Conservation (phyloP, 106 monocot species). For the Dioscorea zingiberensis region DNA sequence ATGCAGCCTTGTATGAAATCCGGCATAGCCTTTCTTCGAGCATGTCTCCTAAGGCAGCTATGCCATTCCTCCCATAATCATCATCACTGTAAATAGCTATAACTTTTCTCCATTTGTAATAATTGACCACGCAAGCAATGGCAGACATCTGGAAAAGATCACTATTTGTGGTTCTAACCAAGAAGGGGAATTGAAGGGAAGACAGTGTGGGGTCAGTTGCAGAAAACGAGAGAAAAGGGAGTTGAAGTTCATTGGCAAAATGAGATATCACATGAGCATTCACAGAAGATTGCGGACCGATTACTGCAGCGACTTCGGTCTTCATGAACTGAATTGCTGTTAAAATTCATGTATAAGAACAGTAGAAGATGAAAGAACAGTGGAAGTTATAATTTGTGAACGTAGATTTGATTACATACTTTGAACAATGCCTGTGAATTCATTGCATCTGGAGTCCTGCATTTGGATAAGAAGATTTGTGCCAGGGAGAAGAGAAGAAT, state of each 20-base stretch:
- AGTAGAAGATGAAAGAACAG: background rate
- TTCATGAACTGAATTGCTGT: slow-evolving; percentile 13
- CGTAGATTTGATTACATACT: slow-evolving; percentile 25
- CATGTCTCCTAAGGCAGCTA: slow-evolving; percentile 9
- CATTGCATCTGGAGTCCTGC: slow-evolving; percentile 43
- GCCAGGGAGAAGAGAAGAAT: slow-evolving; percentile 42
- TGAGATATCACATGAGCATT: slow-evolving; percentile 6
- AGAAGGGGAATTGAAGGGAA: slow-evolving; percentile 13
- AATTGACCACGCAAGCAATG: slow-evolving; percentile 2
- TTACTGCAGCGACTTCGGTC: background rate
- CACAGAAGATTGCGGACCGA: slow-evolving; percentile 7
- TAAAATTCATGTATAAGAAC: background rate
- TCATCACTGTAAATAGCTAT: slow-evolving; percentile 5
- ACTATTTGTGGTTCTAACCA: slow-evolving; percentile 7
- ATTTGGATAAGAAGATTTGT: slow-evolving; percentile 51
- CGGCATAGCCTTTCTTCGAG: background rate
- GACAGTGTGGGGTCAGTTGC: slow-evolving; percentile 14
- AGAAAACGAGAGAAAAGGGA: slow-evolving; percentile 11
- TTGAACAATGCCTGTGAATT: slow-evolving; percentile 47
- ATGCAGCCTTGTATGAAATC: slow-evolving; percentile 7
- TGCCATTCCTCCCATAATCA: slow-evolving; percentile 13
- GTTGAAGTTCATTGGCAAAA: slow-evolving; percentile 11
- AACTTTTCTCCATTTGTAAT: slow-evolving; percentile 5
- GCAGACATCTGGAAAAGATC: slow-evolving; percentile 13
- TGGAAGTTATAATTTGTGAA: background rate